A percentile compares a stretch with the other conserved stretches of the same genome.
Conservation (phyloP, 2,329 filamentous ascomycete species). For the Dactylella cylindrospora region DNA sequence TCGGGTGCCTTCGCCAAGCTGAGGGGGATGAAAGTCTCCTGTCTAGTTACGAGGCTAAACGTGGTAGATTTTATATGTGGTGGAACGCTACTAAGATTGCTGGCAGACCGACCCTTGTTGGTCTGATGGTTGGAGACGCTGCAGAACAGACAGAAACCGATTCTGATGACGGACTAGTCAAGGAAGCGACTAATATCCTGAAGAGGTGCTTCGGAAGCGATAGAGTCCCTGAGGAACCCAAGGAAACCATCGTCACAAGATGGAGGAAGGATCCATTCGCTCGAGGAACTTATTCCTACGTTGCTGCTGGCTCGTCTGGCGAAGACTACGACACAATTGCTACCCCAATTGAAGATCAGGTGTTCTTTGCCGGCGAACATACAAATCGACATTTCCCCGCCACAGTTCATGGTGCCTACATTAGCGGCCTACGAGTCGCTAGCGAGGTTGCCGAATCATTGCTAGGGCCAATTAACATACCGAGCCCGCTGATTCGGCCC, state of each 20-base stretch:
- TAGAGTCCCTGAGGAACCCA: slow-evolving; percentile 68
- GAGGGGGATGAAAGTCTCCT: slow-evolving; percentile 45
- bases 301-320: slow-evolving; percentile 75
- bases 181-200: slow-evolving; percentile 77
- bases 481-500: slow-evolving; percentile 71
- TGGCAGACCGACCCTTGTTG: slow-evolving; percentile 71
- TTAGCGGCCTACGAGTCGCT: slow-evolving; percentile 87
- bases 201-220: slow-evolving; percentile 69
- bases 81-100: slow-evolving; percentile 93
- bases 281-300: slow-evolving; percentile 92
- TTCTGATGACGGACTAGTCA: slow-evolving; percentile 72
- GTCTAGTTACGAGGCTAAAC: slow-evolving; percentile 46
- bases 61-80: slow-evolving; percentile 83
- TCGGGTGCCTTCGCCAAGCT: slow-evolving; percentile 81
- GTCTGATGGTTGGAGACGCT: slow-evolving; percentile 92
- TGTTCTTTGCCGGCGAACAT: slow-evolving; percentile 95
- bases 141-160: slow-evolving; percentile 82
- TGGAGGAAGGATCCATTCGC: slow-evolving; percentile 91
- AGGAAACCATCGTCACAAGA: slow-evolving; percentile 84
- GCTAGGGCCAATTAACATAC: slow-evolving; percentile 77
- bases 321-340: slow-evolving; percentile 95
- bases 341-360: slow-evolving; percentile 70
- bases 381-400: slow-evolving; percentile 95
- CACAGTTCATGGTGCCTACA: slow-evolving; percentile 93
- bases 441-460: slow-evolving; percentile 79